Base-by-base conservation (phyloP, 352 stramenopile species). In the Phytopythium kandeliae region DNA sequence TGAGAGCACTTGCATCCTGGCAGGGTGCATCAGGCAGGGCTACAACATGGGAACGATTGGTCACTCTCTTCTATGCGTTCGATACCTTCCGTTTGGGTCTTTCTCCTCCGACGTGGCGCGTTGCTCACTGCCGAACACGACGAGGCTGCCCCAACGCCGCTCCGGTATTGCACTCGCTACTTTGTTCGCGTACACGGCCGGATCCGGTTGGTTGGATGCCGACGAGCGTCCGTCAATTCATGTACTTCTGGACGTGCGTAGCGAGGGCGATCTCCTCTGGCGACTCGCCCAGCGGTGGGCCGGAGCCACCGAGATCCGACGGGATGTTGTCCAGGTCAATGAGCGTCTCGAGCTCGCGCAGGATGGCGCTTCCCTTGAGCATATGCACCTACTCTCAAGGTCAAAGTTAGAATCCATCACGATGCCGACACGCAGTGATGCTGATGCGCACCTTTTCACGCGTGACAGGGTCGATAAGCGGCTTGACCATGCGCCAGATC, bases 401-500 rank as follows among this genome's bases (percentile, higher is more conserved):
- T n/a, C n/a, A n/a, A n/a, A n/a, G n/a, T n/a, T n/a, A n/a, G n/a
- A n/a, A n/a, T n/a, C n/a, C n/a, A n/a, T n/a, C n/a, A n/a, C n/a
- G 4, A 31, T 31, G 4, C 28, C 28, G 15, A n/a, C 16, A 13
- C 3, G 46, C 30, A 21, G 15, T 48, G n/a, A n/a, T 2, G 40
- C 3, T 13, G 9, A 10, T 0, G 37, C 58, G 24, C 36, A 98
- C 95, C 75, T 98, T 98, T 50, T 96, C 75, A 54, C 89, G 85
- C n/a, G 94, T 98, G 11, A 95, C 91, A 26, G 95, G 91, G 51
- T 97, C 81, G 51, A 98, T 85, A 37, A 98, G 53, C 21, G 94
- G 92, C 69, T 96, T 96, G 45, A 98, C 82, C 53, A 97, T 82
- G 46, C 89, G 90, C 77, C 94, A 98, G 38, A 97, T 79, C 57